Conservation (phyloP, 2,329 filamentous ascomycete genomes). For the Monilinia laxa region DNA sequence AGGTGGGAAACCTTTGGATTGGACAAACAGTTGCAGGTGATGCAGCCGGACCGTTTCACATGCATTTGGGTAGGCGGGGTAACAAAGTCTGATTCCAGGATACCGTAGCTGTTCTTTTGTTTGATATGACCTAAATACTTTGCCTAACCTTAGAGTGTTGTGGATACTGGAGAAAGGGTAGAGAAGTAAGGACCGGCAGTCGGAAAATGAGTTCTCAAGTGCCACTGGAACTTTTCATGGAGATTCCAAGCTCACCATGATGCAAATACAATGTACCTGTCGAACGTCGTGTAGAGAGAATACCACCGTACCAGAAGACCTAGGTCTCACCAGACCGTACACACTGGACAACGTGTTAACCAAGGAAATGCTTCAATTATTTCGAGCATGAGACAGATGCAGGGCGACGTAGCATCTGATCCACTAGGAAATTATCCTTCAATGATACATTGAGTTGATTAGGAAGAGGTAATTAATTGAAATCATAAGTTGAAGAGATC, state of each 20-base stretch:
- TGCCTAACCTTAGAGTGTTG: background rate
- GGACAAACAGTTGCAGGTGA: conserved; percentile 23
- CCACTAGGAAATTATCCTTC: conserved; percentile 6
- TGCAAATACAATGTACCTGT: conserved; percentile 21
- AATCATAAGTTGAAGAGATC: conserved; percentile 6
- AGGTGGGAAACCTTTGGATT: conserved; percentile 15
- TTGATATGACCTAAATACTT: background rate
- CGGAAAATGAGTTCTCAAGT: background rate
- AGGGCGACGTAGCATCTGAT: conserved; percentile 9
- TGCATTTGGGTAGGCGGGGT: conserved; percentile 21
- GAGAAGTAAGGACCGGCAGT: background rate
- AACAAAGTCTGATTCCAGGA: conserved; percentile 12
- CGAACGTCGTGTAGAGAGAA: background rate
- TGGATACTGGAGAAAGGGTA: background rate
- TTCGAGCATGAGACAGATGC: conserved; percentile 7
- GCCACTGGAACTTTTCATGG: background rate
- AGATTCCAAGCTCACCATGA: background rate
- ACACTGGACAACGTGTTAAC: conserved; percentile 4
- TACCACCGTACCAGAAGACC: conserved; percentile 4
- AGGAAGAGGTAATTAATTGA: background rate
- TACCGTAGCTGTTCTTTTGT: background rate
- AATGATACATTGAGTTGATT: background rate
- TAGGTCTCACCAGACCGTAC: conserved; percentile 19
- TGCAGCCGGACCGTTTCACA: conserved; percentile 25
- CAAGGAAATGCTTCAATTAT: conserved; percentile 1